These are phyloP conservation scores for Escovopsis weberi DNA, from an alignment of 2,329 filamentous ascomycete species.

Conservation along the genomic window DNA sequence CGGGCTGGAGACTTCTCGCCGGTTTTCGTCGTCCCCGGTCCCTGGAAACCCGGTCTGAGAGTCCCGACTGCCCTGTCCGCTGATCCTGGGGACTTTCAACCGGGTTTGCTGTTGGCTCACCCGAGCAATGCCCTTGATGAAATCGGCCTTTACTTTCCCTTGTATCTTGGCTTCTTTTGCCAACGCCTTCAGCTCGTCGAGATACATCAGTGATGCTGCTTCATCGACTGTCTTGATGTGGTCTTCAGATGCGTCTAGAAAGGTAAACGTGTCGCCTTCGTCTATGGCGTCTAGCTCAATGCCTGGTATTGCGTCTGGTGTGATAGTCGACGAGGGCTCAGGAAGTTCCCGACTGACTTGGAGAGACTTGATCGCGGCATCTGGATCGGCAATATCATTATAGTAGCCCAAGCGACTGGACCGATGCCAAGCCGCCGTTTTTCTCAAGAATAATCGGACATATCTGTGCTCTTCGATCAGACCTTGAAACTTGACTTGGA, in stretches of 20 bases:
- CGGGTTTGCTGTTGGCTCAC: slow-evolving; percentile 63
- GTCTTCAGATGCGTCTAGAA: slow-evolving; percentile 65
- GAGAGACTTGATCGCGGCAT: slow-evolving; percentile 48
- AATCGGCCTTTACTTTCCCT: slow-evolving; percentile 75
- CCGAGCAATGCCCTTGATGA: slow-evolving; percentile 58
- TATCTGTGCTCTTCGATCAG: slow-evolving; percentile 39
- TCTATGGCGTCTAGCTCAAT: slow-evolving; percentile 26
- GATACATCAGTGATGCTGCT: slow-evolving; percentile 62
- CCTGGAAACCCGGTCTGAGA: slow-evolving; percentile 22
- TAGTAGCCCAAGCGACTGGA: slow-evolving; percentile 65
- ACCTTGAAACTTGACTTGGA: background rate
- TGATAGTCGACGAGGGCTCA: slow-evolving; percentile 2
- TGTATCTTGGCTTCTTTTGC: slow-evolving; percentile 78
- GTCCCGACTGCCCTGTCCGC: slow-evolving; percentile 46
- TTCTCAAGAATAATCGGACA: slow-evolving; percentile 82
- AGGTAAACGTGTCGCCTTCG: slow-evolving; percentile 49
- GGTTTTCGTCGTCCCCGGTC: slow-evolving; percentile 21
- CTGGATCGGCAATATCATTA: slow-evolving; percentile 64
- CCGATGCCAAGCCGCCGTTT: slow-evolving; percentile 84
- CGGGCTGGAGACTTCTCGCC: slow-evolving; percentile 39
- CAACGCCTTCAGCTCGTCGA: slow-evolving; percentile 75
- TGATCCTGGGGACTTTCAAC: slow-evolving; percentile 54
- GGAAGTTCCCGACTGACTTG: slow-evolving; percentile 46
- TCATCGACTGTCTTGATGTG: slow-evolving; percentile 68
- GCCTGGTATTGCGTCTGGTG: slow-evolving; percentile 11